A percentile compares a stretch with the other conserved stretches of the same genome.
Conservation (phyloP, 306 rosid species). For the Arachis hypogaea region DNA sequence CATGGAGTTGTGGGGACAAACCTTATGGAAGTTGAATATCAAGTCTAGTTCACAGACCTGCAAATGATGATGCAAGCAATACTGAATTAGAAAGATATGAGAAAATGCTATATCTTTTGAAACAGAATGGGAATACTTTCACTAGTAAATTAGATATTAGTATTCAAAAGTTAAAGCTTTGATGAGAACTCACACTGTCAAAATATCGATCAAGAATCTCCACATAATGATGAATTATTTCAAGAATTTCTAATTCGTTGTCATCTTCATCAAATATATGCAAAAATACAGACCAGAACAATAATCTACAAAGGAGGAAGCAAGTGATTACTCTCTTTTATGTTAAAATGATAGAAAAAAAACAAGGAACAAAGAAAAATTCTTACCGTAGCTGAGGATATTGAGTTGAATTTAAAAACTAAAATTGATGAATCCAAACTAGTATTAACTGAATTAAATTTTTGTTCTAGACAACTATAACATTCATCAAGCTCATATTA, state of each 20-base stretch:
- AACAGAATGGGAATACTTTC: neutral
- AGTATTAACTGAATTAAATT: no score
- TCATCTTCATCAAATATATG: constrained; percentile 87
- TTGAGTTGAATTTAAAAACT: no score
- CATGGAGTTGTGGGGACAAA: constrained; percentile 20
- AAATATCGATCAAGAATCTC: constrained; percentile 95
- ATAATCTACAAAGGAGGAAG: no score
- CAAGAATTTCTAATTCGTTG: constrained; percentile 86
- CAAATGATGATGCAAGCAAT: constrained; percentile 12
- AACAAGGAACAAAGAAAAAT: no score
- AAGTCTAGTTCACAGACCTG: constrained; percentile 87
- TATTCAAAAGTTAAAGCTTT: constrained; percentile 31
- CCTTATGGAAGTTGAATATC: constrained; percentile 95
- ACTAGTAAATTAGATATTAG: neutral
- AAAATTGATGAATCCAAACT: no score
- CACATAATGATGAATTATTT: constrained; percentile 84
- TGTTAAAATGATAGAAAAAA: no score
- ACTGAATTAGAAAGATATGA: no score
- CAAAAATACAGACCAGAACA: constrained; percentile 92
- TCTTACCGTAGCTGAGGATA: no score
- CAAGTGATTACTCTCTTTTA: no score
- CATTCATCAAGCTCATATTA: no score
- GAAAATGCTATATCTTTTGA: neutral
- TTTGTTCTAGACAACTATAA: no score
- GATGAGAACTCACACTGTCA: constrained; percentile 70